Percentiles rank a stretch among this genome's conserved stretches.
Evolutionary conservation across 2,329 filamentous ascomycete species (phyloP).

Genomic region (Meredithiella fracta): DNA sequence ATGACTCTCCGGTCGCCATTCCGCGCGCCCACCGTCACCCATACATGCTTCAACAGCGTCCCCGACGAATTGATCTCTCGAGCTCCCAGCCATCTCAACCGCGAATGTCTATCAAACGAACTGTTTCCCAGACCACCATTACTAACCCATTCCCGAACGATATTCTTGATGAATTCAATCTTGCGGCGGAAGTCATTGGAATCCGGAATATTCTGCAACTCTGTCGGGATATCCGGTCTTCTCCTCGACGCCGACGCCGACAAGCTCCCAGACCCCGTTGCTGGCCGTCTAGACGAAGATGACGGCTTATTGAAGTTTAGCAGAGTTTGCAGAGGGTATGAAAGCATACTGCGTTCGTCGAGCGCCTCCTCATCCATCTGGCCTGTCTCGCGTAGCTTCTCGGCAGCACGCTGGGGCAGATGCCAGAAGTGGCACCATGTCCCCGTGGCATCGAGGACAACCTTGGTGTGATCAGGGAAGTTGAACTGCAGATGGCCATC

Average conservation of each 20-base stretch:
- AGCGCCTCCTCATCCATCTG: conserved; percentile 55
- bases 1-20: conserved; percentile 40
- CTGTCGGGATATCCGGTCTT: conserved; percentile 43
- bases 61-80: conserved; percentile 32
- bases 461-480: conserved; percentile 76
- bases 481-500: conserved; percentile 72
- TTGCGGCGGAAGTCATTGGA: conserved; percentile 61
- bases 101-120: conserved; percentile 36
- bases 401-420: conserved; percentile 52
- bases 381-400: conserved; percentile 45
- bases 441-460: conserved; percentile 60
- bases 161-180: conserved; percentile 52
- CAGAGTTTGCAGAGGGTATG: conserved; percentile 56
- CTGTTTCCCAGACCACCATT: conserved; percentile 56
- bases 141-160: conserved; percentile 54
- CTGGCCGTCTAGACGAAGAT: conserved; percentile 21
- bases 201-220: conserved; percentile 46
- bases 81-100: conserved; percentile 42
- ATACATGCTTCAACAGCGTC: conserved; percentile 44
- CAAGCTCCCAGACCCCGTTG: conserved; percentile 21
- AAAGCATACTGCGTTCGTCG: conserved; percentile 52
- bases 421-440: conserved; percentile 65
- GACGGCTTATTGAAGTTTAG: conserved; percentile 47
- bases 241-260: conserved; percentile 31
- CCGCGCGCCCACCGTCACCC: conserved; percentile 50